Conservation (phyloP, 2,329 filamentous ascomycete genomes). For the Clonostachys rosea region DNA sequence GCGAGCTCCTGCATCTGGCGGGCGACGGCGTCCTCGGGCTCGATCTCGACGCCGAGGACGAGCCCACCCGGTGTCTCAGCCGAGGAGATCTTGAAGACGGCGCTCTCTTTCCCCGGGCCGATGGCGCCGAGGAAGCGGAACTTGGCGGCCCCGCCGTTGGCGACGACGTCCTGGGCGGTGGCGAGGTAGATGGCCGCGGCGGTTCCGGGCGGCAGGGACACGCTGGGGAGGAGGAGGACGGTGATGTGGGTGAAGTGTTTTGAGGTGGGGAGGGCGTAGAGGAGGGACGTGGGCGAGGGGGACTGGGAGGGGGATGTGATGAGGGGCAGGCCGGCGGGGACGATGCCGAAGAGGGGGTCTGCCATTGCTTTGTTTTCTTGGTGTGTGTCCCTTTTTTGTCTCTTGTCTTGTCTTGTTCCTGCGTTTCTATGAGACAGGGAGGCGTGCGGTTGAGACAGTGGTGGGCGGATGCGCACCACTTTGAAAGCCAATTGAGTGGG, state of each 20-base stretch:
- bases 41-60: slow-evolving; percentile 78
- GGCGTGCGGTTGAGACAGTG: too few relatives aligned
- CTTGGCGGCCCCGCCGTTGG: slow-evolving; percentile 40
- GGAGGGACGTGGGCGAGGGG: slow-evolving; percentile 48
- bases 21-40: slow-evolving; percentile 68
- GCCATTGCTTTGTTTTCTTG: slow-evolving; percentile 22
- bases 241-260: slow-evolving; percentile 74
- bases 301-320: slow-evolving; percentile 48
- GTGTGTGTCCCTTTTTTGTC: too few relatives aligned
- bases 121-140: slow-evolving; percentile 88
- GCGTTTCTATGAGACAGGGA: too few relatives aligned
- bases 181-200: slow-evolving; percentile 88
- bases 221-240: slow-evolving; percentile 81
- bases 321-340: slow-evolving; percentile 55
- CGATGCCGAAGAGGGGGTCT: slow-evolving; percentile 49
- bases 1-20: slow-evolving; percentile 60
- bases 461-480: too few relatives aligned
- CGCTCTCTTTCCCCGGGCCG: slow-evolving; percentile 84
- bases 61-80: slow-evolving; percentile 28
- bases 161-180: slow-evolving; percentile 38
- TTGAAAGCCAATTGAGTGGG: too few relatives aligned
- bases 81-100: slow-evolving; percentile 71
- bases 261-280: slow-evolving; percentile 43
- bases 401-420: too few relatives aligned
- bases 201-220: slow-evolving; percentile 66